Evolutionary conservation across 495 filamentous ascomycete species (phyloP).

Genomic region (Evansstolkia leycettana): DNA sequence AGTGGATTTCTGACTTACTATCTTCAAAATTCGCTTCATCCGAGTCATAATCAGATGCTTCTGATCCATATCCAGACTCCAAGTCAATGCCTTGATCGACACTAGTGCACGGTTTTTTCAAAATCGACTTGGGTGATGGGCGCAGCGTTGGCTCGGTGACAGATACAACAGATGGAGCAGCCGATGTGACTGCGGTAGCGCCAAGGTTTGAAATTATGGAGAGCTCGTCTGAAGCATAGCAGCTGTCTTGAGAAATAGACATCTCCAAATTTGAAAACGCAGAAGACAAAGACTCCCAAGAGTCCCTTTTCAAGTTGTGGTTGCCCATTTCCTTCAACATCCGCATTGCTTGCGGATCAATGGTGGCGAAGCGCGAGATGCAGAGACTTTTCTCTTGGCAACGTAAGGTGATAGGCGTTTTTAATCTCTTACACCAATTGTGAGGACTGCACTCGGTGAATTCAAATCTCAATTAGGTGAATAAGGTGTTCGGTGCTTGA

Average conservation of each 20-base stretch:
- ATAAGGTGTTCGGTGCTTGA: not conserved
- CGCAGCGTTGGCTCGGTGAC: constrained; percentile 12
- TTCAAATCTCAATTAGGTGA: not conserved
- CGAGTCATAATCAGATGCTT: constrained; percentile 21
- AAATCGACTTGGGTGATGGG: constrained; percentile 25
- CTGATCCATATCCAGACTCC: constrained; percentile 33
- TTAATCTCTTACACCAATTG: too few species aligned
- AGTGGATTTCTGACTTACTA: not conserved
- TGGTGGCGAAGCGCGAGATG: too few species aligned
- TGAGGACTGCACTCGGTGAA: not conserved
- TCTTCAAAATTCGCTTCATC: not conserved
- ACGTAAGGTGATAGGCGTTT: not conserved
- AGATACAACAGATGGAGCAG: constrained; percentile 8
- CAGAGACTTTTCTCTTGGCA: not conserved
- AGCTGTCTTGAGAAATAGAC: constrained; percentile 34
- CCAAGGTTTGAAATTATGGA: constrained; percentile 24
- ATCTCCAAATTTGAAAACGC: constrained; percentile 26
- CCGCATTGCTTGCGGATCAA: too few species aligned
- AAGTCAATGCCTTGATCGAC: constrained; percentile 18
- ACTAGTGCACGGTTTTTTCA: constrained; percentile 24
- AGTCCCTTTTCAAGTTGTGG: constrained; percentile 16
- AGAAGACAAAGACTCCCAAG: constrained; percentile 34
- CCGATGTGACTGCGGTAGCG: constrained; percentile 11
- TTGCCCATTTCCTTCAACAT: constrained; percentile 21
- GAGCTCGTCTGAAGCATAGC: constrained; percentile 33